Evolutionary conservation across 2,329 filamentous ascomycete genomes (phyloP).

Genomic region (Diaporthe vexans): DNA sequence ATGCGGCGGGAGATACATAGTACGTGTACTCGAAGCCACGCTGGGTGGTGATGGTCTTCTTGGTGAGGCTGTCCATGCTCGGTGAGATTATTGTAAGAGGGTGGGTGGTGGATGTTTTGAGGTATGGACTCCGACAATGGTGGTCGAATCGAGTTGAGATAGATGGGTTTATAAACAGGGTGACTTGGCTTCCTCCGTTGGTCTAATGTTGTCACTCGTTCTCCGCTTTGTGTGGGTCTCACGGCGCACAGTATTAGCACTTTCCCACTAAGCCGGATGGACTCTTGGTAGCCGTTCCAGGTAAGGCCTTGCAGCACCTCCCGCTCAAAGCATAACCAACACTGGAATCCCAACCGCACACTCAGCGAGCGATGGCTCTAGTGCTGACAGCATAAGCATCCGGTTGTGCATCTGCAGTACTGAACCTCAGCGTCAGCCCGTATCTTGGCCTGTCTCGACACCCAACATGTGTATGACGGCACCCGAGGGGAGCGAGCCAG

Average conservation of each 20-base stretch:
- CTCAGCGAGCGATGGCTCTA: background rate
- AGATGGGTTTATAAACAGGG: background rate
- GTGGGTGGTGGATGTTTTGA: too few species aligned
- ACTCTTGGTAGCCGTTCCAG: background rate
- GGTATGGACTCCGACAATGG: background rate
- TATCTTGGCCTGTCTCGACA: background rate
- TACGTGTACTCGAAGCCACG: constrained; percentile 57
- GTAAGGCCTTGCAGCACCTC: background rate
- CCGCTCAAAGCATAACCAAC: background rate
- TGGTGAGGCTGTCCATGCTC: constrained; percentile 45
- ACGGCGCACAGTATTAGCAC: background rate
- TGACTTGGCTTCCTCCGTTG: constrained; percentile 15
- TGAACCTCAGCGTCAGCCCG: background rate
- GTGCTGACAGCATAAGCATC: background rate
- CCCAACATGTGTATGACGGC: background rate
- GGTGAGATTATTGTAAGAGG: background rate
- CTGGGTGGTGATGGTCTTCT: constrained; percentile 49
- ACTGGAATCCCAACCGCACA: background rate
- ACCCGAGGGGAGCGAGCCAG: background rate
- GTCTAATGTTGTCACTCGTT: background rate
- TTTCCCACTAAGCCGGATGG: background rate
- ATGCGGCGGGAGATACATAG: constrained; percentile 50
- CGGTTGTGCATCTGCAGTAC: too few species aligned
- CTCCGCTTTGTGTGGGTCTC: constrained; percentile 2
- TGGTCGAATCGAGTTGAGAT: background rate